phyloP scores from a whole-genome alignment of 2,329 filamentous ascomycete species.

The Orbilia quercus region DNA sequence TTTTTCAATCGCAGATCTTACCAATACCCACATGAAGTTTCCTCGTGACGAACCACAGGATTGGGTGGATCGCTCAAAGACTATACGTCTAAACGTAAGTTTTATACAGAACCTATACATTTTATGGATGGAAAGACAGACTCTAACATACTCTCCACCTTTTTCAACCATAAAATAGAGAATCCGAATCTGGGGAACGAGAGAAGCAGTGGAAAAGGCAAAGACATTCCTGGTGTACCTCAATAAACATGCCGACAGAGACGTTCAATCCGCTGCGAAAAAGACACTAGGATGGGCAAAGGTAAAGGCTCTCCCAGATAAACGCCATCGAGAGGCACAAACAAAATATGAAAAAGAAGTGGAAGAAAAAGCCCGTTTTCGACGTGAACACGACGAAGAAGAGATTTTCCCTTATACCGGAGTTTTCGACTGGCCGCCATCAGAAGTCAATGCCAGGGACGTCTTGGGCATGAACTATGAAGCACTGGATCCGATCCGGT shows the following conservation, averaged over 20 bases:
- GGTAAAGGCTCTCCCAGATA: conserved; percentile 56
- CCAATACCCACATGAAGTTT: conserved; percentile 51
- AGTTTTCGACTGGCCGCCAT: conserved; percentile 58
- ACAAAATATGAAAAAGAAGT: conserved; percentile 37
- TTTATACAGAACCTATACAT: not conserved
- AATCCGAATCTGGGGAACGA: conserved; percentile 58
- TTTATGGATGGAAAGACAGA: not conserved
- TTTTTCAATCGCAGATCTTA: conserved; percentile 43
- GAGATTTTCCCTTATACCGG: conserved; percentile 56
- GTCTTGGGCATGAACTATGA: conserved; percentile 58
- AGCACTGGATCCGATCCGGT: conserved; percentile 58
- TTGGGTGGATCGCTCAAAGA: conserved; percentile 8
- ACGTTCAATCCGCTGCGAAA: conserved; percentile 47
- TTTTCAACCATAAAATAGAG: too few species aligned
- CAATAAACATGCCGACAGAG: conserved; percentile 56
- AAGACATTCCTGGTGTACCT: conserved; percentile 58
- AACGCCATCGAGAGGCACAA: conserved; percentile 36
- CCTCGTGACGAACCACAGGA: conserved; percentile 39
- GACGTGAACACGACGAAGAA: conserved; percentile 29
- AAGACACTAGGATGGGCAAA: conserved; percentile 56
- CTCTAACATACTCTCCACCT: conserved; percentile 1
- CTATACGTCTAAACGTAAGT: conserved; percentile 19
- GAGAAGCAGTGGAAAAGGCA: conserved; percentile 56
- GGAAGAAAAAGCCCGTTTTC: conserved; percentile 48
- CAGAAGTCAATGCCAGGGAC: conserved; percentile 54